A percentile compares a stretch with the other conserved stretches of the same genome.
Evolutionary conservation across 805 yeast species (phyloP).

Genomic region (Phaffomyces antillensis): DNA sequence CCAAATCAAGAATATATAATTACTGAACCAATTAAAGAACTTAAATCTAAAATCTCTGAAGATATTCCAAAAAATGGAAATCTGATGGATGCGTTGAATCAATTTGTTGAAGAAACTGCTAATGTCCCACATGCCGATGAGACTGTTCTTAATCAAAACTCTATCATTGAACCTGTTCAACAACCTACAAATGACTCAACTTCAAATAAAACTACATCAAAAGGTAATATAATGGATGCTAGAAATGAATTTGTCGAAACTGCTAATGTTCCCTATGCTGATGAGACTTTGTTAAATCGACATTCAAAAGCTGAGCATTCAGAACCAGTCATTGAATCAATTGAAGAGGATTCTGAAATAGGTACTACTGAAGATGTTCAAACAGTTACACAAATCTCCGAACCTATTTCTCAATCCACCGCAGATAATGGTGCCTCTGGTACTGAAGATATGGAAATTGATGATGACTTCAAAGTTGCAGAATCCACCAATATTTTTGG

Average conservation of each 20-base stretch:
- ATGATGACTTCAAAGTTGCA: too few relatives aligned
- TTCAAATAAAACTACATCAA: background rate
- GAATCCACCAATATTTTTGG: too few relatives aligned
- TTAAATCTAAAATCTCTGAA: background rate
- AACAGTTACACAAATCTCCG: background rate
- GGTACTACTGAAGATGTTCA: too few relatives aligned
- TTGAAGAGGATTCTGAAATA: background rate
- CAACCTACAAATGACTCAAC: too few relatives aligned
- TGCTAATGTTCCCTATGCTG: slow-evolving; percentile 1
- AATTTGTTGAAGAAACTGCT: background rate
- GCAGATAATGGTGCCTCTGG: background rate
- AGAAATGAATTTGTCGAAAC: slow-evolving; percentile 4
- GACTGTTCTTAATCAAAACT: background rate
- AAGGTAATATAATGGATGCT: background rate
- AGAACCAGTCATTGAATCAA: background rate
- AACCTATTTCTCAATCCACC: background rate
- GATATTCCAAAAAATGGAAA: background rate
- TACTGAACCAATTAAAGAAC: background rate
- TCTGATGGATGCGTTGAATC: background rate
- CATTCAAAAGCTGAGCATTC: background rate
- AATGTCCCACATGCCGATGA: slow-evolving; percentile 2
- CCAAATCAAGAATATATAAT: background rate
- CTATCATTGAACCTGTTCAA: background rate
- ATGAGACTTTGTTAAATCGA: background rate
- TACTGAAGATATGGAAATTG: background rate